Evolutionary conservation across 2,329 filamentous ascomycete species (phyloP), one percentile per base, ranked within the genome.

Genomic region (Colletotrichum shisoi): DNA sequence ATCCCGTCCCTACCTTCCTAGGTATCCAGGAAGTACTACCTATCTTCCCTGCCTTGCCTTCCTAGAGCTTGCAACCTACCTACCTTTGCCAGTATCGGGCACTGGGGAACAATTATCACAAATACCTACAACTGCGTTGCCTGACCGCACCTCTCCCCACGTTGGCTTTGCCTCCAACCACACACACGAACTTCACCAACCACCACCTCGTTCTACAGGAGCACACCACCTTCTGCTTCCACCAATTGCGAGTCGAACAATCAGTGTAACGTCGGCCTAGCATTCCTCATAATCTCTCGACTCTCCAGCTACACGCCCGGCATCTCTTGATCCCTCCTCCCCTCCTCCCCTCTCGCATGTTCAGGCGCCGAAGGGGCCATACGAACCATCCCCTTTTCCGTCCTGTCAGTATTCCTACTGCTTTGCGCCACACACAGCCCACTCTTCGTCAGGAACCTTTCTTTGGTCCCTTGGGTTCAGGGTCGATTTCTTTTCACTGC

Each of bases 181-280:
- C 58, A 53, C 48, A 31, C 37, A 19, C 48, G 27, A 9, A 37
- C 49, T 27, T n/a, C n/a, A 31, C 24, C 49, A 48, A 49, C 31
- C 17, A 58, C 31, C 40, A 19, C 58, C 15, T 40, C 34, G 5
- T 42, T 27, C 31, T n/a, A 12, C 57, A 17, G 34, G 34, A 52
- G 49, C 31, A 62, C 44, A 37, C 51, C n/a, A 27, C 19, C 61
- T 11, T 51, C 11, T 56, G 27, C 42, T 27, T 37, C 17, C 42
- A 24, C 51, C 63, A 62, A 44, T 45, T 15, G 56, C 57, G 45
- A 40, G 40, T 61, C 57, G 59, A 49, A 7, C 51, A 42, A 48
- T 44, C 24, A 37, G 58, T 42, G 51, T 44, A 62, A 39, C 63
- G 37, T 62, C 58, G 51, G 52, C 6, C 44, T 56, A 39, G 24